Evolutionary conservation across 805 yeast genomes (phyloP).

Genomic region (Yarrowia sp.): DNA sequence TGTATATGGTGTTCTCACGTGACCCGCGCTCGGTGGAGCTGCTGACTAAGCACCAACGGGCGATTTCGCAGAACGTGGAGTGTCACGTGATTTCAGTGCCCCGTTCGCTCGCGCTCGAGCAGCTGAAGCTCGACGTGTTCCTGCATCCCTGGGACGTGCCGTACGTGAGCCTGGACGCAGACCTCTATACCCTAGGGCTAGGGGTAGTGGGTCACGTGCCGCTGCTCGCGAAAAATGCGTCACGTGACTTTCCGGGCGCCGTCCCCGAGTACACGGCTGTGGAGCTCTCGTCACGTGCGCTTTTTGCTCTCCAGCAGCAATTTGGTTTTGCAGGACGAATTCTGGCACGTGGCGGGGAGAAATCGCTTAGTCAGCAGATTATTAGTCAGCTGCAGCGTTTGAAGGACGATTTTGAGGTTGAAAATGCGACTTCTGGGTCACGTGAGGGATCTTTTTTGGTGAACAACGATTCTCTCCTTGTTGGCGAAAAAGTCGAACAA

Average conservation of each 20-base stretch:
- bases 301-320: conserved; percentile 10
- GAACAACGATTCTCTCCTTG: conserved; percentile 40
- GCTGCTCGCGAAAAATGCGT: not conserved
- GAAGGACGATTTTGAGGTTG: conserved; percentile 12
- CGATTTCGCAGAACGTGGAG: conserved; percentile 10
- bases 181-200: conserved; percentile 9
- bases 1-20: conserved; percentile 9
- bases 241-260: not conserved
- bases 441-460: conserved; percentile 7
- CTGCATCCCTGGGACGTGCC: conserved; percentile 25
- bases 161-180: conserved; percentile 13
- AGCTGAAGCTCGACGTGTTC: not conserved
- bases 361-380: conserved; percentile 4
- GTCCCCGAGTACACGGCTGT: conserved; percentile 13
- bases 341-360: not conserved
- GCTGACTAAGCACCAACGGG: not conserved
- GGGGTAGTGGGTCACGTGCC: conserved; percentile 1
- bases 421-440: not conserved
- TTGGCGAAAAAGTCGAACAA: conserved; percentile 56
- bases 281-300: conserved; percentile 7
- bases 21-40: conserved; percentile 1
- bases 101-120: not conserved
- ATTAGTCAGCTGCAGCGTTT: not conserved
- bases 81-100: conserved; percentile 2
- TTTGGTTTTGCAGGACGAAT: conserved; percentile 5